Percentiles rank a stretch among this genome's conserved stretches.
phyloP scores from a whole-genome alignment of 2,329 filamentous ascomycete genomes.

The Magnaporthiopsis rhizophila region DNA sequence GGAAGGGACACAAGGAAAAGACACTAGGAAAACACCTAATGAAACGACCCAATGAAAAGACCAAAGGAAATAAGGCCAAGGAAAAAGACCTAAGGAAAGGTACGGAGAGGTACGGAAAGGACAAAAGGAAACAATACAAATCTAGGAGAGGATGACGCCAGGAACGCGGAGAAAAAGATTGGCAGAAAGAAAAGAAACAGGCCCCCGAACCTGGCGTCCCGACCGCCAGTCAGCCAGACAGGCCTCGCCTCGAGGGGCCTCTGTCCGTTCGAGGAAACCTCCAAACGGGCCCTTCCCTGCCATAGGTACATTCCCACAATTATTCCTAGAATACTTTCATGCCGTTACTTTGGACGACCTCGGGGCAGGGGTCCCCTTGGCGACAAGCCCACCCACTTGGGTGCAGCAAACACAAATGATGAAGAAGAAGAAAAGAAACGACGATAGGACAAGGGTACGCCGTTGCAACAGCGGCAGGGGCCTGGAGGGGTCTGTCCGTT shows the following conservation, averaged over 20 bases:
- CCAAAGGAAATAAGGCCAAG: too few relatives aligned
- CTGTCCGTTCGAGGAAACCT: background rate
- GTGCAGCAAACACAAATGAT: background rate
- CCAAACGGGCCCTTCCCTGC: background rate
- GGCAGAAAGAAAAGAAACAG: background rate
- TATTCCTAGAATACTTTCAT: background rate
- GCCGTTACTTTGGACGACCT: too few relatives aligned
- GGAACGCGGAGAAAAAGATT: background rate
- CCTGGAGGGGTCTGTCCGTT: background rate
- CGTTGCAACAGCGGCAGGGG: background rate
- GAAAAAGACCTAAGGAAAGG: too few relatives aligned
- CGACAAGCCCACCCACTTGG: background rate
- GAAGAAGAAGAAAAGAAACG: background rate
- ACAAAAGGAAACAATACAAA: background rate
- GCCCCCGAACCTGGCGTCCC: too few relatives aligned
- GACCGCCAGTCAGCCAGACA: background rate
- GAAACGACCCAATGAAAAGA: background rate
- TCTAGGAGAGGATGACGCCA: background rate
- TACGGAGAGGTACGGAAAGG: background rate
- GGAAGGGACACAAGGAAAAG: background rate
- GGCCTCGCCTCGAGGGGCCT: background rate
- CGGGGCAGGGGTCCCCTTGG: background rate
- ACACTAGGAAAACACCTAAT: background rate
- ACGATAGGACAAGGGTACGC: background rate
- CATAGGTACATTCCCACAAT: background rate